Evolutionary conservation across 2,329 filamentous ascomycete species (phyloP).

Genomic region (Cadophora sp.): DNA sequence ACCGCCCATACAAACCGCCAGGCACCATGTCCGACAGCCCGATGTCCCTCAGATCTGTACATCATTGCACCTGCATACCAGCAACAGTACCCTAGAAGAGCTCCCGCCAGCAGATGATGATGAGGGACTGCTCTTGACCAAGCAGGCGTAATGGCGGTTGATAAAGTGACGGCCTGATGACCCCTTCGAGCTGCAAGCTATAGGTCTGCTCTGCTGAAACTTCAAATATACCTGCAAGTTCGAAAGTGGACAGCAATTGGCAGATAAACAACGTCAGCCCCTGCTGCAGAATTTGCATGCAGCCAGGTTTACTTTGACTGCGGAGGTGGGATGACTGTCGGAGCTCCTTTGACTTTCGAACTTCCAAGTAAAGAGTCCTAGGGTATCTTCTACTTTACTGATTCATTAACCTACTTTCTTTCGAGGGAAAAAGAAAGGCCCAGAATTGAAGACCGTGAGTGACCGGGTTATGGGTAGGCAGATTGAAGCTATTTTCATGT

Average conservation of each 20-base stretch:
- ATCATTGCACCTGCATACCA: constrained; percentile 1
- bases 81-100: background rate
- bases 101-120: background rate
- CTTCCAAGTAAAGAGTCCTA: background rate
- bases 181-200: too few species aligned
- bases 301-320: background rate
- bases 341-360: background rate
- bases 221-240: background rate
- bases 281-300: background rate
- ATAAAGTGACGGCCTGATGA: too few species aligned
- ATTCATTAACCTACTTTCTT: background rate
- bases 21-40: background rate
- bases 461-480: too few species aligned
- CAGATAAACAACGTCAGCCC: background rate
- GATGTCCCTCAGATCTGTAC: constrained; percentile 11
- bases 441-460: too few species aligned
- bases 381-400: constrained; percentile 3
- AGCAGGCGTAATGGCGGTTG: too few species aligned
- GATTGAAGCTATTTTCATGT: too few species aligned
- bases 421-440: background rate
- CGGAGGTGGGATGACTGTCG: background rate
- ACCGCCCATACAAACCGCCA: too few species aligned
- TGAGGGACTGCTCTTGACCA: too few species aligned
- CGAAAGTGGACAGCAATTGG: constrained; percentile 9
- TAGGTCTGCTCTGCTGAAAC: too few species aligned